A percentile compares a stretch with the other conserved stretches of the same genome.
Conservation (phyloP, 257 asterid genomes). For the Echites panduratus region DNA sequence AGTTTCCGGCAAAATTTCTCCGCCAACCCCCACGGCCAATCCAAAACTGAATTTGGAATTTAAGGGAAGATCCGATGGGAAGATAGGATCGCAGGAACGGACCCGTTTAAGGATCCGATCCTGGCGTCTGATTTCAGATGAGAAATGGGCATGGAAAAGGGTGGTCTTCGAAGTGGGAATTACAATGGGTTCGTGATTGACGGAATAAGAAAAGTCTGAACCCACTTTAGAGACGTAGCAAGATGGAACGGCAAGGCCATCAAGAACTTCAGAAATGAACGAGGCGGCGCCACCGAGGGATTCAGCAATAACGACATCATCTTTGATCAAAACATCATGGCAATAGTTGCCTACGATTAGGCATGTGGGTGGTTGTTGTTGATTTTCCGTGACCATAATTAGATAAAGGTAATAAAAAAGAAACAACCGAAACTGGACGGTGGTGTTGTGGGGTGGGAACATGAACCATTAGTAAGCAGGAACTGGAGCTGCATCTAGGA, state of each 20-base stretch:
- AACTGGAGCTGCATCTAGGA: neutral
- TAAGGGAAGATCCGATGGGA: conserved; percentile 54
- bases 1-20: conserved; percentile 78
- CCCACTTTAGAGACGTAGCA: conserved; percentile 68
- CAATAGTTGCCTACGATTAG: conserved; percentile 87
- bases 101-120: conserved; percentile 78
- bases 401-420: neutral
- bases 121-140: conserved; percentile 53
- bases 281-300: conserved; percentile 96
- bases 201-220: conserved; percentile 57
- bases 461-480: conserved; percentile 7
- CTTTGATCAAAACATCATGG: conserved; percentile 78
- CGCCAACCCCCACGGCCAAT: conserved; percentile 88
- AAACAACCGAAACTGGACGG: neutral
- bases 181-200: conserved; percentile 42
- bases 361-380: conserved; percentile 27
- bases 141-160: conserved; percentile 70
- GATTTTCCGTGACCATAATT: conserved; percentile 18
- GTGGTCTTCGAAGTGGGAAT: conserved; percentile 49
- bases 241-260: conserved; percentile 56
- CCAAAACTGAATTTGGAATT: conserved; percentile 56
- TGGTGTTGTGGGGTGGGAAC: neutral
- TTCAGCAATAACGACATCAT: conserved; percentile 53
- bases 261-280: conserved; percentile 73
- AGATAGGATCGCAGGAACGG: conserved; percentile 53